These are phyloP conservation scores for Bipolaris sorokiniana DNA, from an alignment of 2,329 filamentous ascomycete species.

Conservation along the genomic window DNA sequence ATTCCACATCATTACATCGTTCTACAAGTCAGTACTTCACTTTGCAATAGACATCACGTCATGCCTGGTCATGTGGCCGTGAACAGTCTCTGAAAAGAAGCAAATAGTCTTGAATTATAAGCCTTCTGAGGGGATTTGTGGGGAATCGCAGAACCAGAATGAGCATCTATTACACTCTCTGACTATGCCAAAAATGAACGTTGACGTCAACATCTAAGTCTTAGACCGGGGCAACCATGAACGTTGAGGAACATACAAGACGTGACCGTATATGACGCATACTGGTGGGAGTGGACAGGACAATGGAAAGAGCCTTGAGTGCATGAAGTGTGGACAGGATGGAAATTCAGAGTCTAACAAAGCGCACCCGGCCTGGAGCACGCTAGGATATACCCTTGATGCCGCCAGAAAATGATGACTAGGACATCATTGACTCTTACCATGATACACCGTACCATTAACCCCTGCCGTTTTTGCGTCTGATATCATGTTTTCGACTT, in stretches of 20 bases:
- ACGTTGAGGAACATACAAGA: conserved; percentile 25
- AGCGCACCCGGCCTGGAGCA: conserved; percentile 41
- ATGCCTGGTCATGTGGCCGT: too few relatives aligned
- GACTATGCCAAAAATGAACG: conserved; percentile 5
- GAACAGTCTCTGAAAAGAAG: neutral
- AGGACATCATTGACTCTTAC: conserved; percentile 39
- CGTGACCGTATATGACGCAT: conserved; percentile 20
- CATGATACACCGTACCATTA: conserved; percentile 44
- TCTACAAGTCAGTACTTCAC: neutral
- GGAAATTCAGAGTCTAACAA: conserved; percentile 49
- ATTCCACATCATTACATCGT: neutral
- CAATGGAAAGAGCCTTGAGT: conserved; percentile 8
- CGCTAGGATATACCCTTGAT: conserved; percentile 40
- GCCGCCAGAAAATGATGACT: conserved; percentile 39
- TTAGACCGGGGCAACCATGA: conserved; percentile 31
- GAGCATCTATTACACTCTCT: conserved; percentile 1
- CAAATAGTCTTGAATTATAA: conserved; percentile 21
- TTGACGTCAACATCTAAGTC: conserved; percentile 15
- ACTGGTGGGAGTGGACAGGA: conserved; percentile 5
- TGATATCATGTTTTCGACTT: conserved; percentile 28
- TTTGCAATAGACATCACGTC: too few relatives aligned
- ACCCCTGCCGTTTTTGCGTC: conserved; percentile 43
- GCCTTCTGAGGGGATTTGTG: conserved; percentile 28
- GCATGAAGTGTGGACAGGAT: conserved; percentile 41
- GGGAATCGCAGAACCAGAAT: conserved; percentile 17